Evolutionary conservation across 2,329 filamentous ascomycete genomes (phyloP).

Genomic region (Coniella vitis): DNA sequence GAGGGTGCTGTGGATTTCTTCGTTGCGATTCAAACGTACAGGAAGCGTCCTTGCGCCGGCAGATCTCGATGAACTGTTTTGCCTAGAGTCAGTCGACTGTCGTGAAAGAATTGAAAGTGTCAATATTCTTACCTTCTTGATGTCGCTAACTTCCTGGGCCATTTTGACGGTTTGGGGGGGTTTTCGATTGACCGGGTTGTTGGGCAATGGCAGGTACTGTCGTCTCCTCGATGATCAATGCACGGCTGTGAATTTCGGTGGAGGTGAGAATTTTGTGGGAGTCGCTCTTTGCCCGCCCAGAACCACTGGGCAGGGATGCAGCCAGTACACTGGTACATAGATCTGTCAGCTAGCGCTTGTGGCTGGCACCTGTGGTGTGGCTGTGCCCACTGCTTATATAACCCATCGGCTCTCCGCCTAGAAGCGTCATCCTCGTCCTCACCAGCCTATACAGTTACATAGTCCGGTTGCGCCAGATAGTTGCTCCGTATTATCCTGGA

Average conservation of each 20-base stretch:
- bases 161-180: constrained; percentile 62
- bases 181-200: constrained; percentile 13
- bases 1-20: constrained; percentile 4
- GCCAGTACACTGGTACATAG: not conserved
- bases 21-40: constrained; percentile 59
- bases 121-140: constrained; percentile 64
- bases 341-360: not conserved
- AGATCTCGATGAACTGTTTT: constrained; percentile 98
- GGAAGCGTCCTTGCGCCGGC: constrained; percentile 97
- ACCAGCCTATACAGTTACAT: no score
- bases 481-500: constrained; percentile 3
- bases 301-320: not conserved
- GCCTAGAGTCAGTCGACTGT: constrained; percentile 17
- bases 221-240: constrained; percentile 12
- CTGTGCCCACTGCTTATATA: not conserved
- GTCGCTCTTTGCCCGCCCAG: not conserved
- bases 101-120: constrained; percentile 1
- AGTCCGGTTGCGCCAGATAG: not conserved
- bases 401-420: not conserved
- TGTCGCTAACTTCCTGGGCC: constrained; percentile 96
- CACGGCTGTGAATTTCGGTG: constrained; percentile 12
- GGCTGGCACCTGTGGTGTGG: constrained; percentile 8
- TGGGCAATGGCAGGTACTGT: constrained; percentile 17
- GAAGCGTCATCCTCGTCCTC: constrained; percentile 10
- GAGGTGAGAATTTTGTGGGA: constrained; percentile 13